phyloP scores from a whole-genome alignment of 2,329 filamentous ascomycete species.

The Ilyonectria destructans region DNA sequence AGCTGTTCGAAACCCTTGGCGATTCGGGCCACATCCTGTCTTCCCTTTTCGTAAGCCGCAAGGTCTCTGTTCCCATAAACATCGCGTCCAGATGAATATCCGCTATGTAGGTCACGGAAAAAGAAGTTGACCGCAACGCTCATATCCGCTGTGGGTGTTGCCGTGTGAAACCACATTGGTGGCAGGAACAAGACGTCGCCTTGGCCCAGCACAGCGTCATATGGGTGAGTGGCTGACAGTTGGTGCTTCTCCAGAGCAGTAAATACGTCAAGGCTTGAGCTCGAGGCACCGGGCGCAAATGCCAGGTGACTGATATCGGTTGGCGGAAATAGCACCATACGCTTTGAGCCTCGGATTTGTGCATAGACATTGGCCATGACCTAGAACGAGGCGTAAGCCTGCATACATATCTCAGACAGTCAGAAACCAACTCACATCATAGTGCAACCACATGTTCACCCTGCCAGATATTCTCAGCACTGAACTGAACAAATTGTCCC shows the following conservation, averaged over 20 bases:
- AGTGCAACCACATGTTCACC: slow-evolving; percentile 92
- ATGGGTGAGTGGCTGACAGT: slow-evolving; percentile 71
- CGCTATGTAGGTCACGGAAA: slow-evolving; percentile 79
- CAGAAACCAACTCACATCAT: slow-evolving; percentile 74
- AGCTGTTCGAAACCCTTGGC: slow-evolving; percentile 75
- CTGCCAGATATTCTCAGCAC: slow-evolving; percentile 85
- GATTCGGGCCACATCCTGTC: slow-evolving; percentile 80
- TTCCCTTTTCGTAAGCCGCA: slow-evolving; percentile 86
- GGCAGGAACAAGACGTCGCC: slow-evolving; percentile 89
- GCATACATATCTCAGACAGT: not conserved
- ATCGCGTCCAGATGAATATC: slow-evolving; percentile 83
- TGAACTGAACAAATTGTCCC: slow-evolving; percentile 81
- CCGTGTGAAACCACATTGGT: slow-evolving; percentile 88
- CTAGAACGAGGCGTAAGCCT: slow-evolving; percentile 55
- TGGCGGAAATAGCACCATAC: slow-evolving; percentile 84
- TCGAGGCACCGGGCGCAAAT: slow-evolving; percentile 84
- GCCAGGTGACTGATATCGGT: slow-evolving; percentile 79
- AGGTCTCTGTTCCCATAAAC: slow-evolving; percentile 92
- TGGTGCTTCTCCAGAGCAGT: slow-evolving; percentile 59
- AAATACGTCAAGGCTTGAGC: slow-evolving; percentile 84
- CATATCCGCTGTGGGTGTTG: slow-evolving; percentile 69
- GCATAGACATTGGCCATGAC: slow-evolving; percentile 92
- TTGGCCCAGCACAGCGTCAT: slow-evolving; percentile 76
- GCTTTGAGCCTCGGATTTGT: slow-evolving; percentile 83
- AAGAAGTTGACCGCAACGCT: slow-evolving; percentile 93